Evolutionary conservation across 2,329 filamentous ascomycete genomes (phyloP).

Genomic region (Trichoderma sp.): DNA sequence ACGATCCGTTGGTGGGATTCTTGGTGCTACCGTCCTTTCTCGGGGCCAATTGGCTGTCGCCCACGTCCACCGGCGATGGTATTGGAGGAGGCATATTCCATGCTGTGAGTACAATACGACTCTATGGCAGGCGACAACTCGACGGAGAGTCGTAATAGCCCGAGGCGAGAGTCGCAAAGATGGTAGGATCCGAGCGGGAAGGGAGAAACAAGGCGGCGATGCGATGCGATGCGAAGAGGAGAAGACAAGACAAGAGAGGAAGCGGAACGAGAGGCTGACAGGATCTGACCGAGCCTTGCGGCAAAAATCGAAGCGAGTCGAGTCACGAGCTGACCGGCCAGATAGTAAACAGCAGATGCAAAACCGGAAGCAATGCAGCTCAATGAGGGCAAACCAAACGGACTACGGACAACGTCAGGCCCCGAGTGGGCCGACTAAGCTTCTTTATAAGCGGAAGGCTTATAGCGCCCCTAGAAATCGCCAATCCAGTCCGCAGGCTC

Average conservation of each 20-base stretch:
- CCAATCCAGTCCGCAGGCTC: conserved; percentile 1
- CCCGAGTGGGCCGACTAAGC: conserved; percentile 16
- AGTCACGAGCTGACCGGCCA: conserved; percentile 7
- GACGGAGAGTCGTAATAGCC: conserved; percentile 13
- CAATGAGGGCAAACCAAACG: neutral
- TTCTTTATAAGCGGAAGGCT: conserved; percentile 12
- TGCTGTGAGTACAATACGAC: conserved; percentile 29
- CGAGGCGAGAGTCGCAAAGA: neutral
- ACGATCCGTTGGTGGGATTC: conserved; percentile 27
- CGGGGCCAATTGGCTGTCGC: conserved; percentile 30
- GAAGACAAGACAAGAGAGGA: neutral
- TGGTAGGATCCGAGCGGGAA: neutral
- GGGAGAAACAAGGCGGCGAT: neutral
- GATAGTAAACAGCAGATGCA: neutral
- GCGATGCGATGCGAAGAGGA: neutral
- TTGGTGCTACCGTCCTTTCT: conserved; percentile 29
- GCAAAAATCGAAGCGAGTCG: neutral
- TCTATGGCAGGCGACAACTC: neutral
- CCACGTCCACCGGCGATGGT: conserved; percentile 29
- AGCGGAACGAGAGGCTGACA: conserved; percentile 2
- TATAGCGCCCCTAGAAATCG: conserved; percentile 1
- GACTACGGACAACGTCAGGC: conserved; percentile 16
- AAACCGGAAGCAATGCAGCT: neutral
- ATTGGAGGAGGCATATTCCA: conserved; percentile 38
- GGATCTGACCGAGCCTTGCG: neutral